Evolutionary conservation across 352 stramenopile genomes (phyloP), one percentile per base, ranked within the genome.

Genomic region (Pythium vanterpoolii): DNA sequence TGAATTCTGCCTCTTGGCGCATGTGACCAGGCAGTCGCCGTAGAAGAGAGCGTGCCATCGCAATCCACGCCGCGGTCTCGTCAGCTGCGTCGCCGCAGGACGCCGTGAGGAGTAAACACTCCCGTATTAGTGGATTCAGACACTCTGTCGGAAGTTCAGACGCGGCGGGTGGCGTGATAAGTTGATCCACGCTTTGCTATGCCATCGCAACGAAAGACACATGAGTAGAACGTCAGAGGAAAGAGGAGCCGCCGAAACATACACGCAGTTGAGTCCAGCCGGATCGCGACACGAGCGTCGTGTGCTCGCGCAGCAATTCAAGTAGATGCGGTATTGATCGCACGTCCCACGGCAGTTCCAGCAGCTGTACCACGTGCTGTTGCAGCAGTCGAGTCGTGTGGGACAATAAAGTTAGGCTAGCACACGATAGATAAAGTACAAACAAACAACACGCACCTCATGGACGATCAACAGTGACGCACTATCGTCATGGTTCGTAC

Each of bases 1-100:
- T 89, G 50, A 92, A 92, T 24, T 92, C 83, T 6, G 80, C 77
- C 42, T 90, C 83, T 53, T 86, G 79, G 38, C 79, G 66, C 19
- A 86, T 51, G 42, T 85, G 70, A n/a, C 71, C 40, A 0, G 79
- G 75, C 28, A 92, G 61, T 21, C 79, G 68, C 9, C 72, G 68
- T 21, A 88, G 58, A 33, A 92, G 49, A 45, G 74, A 66, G 2
- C 83, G 77, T 16, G 71, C 70, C 28, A 87, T 69, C 13, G 53
- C 45, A 50, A 92, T 71, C 83, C 83, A 92, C 26, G 72, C 66
- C 19, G 62, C 60, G 26, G 73, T 62, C 18, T 70, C 50, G 1
- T 69, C 78, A 21, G 78, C 72, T 5, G 39, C 31, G 51, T 69
- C 75, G 8, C 36, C 10, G 7, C 34, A 21, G 13, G 40, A n/a